Evolutionary conservation across 495 filamentous ascomycete species (phyloP).

Genomic region (Pyrenula massariospora): DNA sequence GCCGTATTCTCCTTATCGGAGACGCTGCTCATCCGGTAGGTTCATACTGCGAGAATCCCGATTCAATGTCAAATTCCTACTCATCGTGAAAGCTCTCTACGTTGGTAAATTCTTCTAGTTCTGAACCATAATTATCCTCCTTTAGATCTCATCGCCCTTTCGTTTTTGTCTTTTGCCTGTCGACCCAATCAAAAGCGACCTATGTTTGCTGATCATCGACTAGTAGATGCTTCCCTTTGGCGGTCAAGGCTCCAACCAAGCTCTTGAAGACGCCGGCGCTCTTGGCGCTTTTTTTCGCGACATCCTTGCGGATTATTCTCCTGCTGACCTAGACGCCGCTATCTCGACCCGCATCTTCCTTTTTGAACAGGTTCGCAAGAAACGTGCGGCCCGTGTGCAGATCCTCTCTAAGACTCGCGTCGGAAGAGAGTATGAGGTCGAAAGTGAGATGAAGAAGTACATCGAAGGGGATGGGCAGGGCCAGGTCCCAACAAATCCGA

Average conservation of each 20-base stretch:
- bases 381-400: conserved; percentile 24
- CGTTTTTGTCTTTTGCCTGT: too few relatives aligned
- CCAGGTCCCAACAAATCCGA: not conserved
- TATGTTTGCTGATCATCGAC: too few relatives aligned
- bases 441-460: not conserved
- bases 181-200: too few relatives aligned
- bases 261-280: conserved; percentile 28
- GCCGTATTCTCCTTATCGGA: not conserved
- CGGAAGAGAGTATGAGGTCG: not conserved
- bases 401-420: conserved; percentile 7
- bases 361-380: conserved; percentile 23
- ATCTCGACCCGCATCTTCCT: conserved; percentile 16
- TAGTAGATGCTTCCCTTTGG: conserved; percentile 30
- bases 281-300: conserved; percentile 20
- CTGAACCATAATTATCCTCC: too few relatives aligned
- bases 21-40: not conserved
- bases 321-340: conserved; percentile 8
- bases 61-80: too few relatives aligned
- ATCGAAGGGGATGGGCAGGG: not conserved
- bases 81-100: too few relatives aligned
- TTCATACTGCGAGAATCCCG: not conserved
- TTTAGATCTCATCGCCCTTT: too few relatives aligned
- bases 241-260: conserved; percentile 26
- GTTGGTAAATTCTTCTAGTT: too few relatives aligned
- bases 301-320: not conserved